A percentile compares a stretch with the other conserved stretches of the same genome.
Evolutionary conservation across 176 grass and related monocot genomes (phyloP).

Genomic region (Hyparrhenia diplandra): DNA sequence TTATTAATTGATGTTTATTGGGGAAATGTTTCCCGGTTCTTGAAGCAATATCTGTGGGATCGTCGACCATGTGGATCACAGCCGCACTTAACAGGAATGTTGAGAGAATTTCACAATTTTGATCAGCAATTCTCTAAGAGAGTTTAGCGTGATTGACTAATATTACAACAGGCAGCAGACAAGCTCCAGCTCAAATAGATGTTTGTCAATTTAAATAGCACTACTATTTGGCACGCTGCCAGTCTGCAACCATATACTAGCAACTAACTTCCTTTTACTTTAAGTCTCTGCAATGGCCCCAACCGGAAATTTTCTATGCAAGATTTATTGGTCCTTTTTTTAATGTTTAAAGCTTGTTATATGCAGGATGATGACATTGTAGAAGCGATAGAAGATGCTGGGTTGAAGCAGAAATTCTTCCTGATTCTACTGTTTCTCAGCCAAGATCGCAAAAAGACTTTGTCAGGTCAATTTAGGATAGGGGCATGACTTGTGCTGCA

Average conservation of each 20-base stretch:
- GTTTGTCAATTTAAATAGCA: background rate
- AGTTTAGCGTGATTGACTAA: background rate
- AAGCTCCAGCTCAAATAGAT: background rate
- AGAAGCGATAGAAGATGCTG: slow-evolving; percentile 88
- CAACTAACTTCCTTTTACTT: slow-evolving; percentile 4
- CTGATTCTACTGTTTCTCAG: slow-evolving; percentile 57
- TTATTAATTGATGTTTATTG: background rate
- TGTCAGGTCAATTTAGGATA: slow-evolving; percentile 91
- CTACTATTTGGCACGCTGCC: background rate
- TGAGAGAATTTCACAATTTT: background rate
- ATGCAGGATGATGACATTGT: slow-evolving; percentile 80
- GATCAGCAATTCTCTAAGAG: background rate
- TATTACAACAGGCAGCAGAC: background rate
- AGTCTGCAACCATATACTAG: background rate
- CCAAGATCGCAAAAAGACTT: slow-evolving; percentile 51
- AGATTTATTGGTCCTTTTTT: background rate
- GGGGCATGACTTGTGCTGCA: slow-evolving; percentile 90
- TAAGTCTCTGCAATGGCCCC: background rate
- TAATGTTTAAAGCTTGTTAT: slow-evolving; percentile 23
- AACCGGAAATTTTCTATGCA: background rate
- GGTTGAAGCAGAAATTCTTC: slow-evolving; percentile 91
- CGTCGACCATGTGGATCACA: background rate
- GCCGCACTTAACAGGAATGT: background rate
- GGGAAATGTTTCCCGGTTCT: background rate
- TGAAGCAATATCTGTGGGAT: background rate